These are phyloP conservation scores for Pseudonitzschia multistriata DNA, from an alignment of 108 stramenopile species.

Conservation along the genomic window DNA sequence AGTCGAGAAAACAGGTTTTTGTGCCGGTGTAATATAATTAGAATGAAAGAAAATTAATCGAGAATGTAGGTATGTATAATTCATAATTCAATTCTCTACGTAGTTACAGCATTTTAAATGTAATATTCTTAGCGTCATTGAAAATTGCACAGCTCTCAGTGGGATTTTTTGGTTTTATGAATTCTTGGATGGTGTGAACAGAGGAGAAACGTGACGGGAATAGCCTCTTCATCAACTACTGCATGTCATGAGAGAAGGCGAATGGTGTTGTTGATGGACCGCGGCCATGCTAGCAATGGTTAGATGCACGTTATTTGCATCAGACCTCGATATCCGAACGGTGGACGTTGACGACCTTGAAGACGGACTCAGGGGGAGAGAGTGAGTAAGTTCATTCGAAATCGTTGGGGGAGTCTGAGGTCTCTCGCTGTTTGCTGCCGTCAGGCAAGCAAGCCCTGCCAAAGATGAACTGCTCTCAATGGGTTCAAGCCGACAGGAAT, in stretches of 20 bases:
- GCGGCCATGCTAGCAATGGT: conserved; percentile 27
- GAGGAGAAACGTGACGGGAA: not conserved
- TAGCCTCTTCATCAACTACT: conserved; percentile 2
- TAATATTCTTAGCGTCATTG: too few species aligned
- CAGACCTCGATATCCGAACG: conserved; percentile 18
- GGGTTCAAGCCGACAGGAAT: not conserved
- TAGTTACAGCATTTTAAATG: too few species aligned
- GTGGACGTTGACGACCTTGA: not conserved
- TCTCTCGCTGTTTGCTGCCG: not conserved
- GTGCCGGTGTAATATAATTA: too few species aligned
- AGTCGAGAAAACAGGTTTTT: too few species aligned
- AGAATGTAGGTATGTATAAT: too few species aligned
- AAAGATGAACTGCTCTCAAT: conserved; percentile 1
- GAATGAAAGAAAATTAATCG: too few species aligned
- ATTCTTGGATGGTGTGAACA: not conserved
- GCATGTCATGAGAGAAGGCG: conserved; percentile 12
- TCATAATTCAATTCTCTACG: too few species aligned
- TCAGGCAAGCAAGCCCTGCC: conserved; percentile 3
- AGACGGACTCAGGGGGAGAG: not conserved
- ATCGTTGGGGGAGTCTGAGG: conserved; percentile 6
- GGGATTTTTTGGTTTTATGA: too few species aligned
- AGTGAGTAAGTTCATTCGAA: not conserved
- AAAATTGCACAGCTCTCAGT: too few species aligned
- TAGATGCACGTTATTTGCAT: conserved; percentile 18
- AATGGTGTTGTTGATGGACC: not conserved